Conservation (phyloP, 805 yeast species). For the Myxozyma geophila region DNA sequence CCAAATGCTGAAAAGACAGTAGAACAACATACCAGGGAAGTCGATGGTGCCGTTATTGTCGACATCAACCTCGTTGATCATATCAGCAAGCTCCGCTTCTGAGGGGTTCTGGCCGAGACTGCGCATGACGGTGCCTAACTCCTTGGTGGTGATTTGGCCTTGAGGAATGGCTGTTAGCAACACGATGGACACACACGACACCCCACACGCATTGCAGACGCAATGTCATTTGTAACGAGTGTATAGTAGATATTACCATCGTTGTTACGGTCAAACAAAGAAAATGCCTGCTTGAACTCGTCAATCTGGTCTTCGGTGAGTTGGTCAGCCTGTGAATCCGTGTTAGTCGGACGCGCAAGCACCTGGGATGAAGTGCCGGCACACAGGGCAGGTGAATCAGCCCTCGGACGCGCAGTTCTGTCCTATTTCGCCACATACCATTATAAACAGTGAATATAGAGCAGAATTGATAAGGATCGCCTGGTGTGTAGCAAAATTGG, state of each 20-base stretch:
- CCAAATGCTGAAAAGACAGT: not conserved
- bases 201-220: too few species aligned
- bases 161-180: not conserved
- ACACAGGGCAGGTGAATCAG: not conserved
- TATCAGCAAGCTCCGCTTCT: constrained; percentile 92
- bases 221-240: too few species aligned
- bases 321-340: constrained; percentile 64
- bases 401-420: too few species aligned
- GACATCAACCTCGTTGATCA: constrained; percentile 95
- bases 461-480: too few species aligned
- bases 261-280: constrained; percentile 93
- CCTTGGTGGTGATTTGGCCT: constrained; percentile 85
- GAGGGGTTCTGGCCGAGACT: constrained; percentile 98
- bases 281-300: constrained; percentile 97
- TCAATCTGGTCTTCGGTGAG: constrained; percentile 95
- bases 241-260: constrained; percentile 59
- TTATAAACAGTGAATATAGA: too few species aligned
- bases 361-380: too few species aligned
- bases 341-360: not conserved
- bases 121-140: constrained; percentile 97
- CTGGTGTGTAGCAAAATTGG: too few species aligned
- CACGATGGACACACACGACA: too few species aligned
- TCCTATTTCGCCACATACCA: not conserved
- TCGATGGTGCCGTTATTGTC: constrained; percentile 92
- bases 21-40: constrained; percentile 52